Base-by-base conservation (phyloP, 2,329 filamentous ascomycete species). In the Keithomyces neogunnii region DNA sequence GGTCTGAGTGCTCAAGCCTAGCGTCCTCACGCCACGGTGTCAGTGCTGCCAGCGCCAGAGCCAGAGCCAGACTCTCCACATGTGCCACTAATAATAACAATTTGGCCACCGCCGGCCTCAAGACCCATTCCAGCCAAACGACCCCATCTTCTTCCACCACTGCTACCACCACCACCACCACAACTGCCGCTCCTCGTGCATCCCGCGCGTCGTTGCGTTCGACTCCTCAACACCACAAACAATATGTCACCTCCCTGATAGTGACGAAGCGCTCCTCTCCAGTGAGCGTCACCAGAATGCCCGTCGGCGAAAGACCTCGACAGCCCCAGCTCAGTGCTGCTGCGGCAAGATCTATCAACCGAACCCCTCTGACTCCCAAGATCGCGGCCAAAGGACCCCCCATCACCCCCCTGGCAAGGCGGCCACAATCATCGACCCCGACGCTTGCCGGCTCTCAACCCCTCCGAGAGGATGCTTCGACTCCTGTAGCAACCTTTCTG, bases 291-390 rank as follows among this genome's bases (percentile, higher is more conserved):
- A 47, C 56, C 50, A 68, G 61, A 47, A 68, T 69, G 66, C 65
- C 79, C 63, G 74, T 79, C 56, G 72, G 69, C 68, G 76, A 75
- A 59, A 75, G 76, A 63, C 80, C 84, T 40, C 76, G 86, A 62
- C 84, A 84, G 71, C 86, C 88, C 49, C 78, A 82, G 53, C 80
- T 90, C 61, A 79, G 76, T 66, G 77, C 84, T 56, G 73, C 81
- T 45, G 80, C 77, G 45, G 73, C 78, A 59, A 75, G 83, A 77
- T 65, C 67, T 60, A 57, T 72, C 61, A 72, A 67, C 57, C 72
- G 74, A 53, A 60, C 70, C 33, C 77, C 78, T 50, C 60, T 80
- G 60, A 80, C 75, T 2, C 75, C 78, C 57, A 81, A 83, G 69
- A 73, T 82, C 49, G 75, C 78, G 30, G 61, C 69, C 51, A 73